Percentiles rank a stretch among this genome's conserved stretches.
Evolutionary conservation across 257 asterid species (phyloP).

Genomic region (Ehretia macrophylla): DNA sequence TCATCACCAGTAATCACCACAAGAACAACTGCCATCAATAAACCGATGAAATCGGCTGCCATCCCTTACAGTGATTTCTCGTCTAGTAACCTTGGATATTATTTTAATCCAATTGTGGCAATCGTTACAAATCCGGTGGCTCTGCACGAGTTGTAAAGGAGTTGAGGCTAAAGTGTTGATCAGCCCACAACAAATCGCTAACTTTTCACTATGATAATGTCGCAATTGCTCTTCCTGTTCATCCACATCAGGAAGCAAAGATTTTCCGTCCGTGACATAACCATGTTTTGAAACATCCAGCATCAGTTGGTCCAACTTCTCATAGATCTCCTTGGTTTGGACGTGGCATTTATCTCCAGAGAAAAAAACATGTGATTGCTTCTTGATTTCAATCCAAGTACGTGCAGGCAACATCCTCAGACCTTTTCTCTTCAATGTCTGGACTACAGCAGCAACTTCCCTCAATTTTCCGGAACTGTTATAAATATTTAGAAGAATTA

Average conservation of each 20-base stretch:
- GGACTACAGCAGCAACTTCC: slow-evolving; percentile 73
- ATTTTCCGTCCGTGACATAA: slow-evolving; percentile 35
- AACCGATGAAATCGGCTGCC: slow-evolving; percentile 81
- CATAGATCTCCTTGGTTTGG: slow-evolving; percentile 50
- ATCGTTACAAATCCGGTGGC: slow-evolving; percentile 72
- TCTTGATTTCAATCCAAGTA: slow-evolving; percentile 80
- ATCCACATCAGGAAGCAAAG: slow-evolving; percentile 87
- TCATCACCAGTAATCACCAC: slow-evolving; percentile 85
- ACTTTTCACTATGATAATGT: slow-evolving; percentile 69
- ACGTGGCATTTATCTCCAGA: slow-evolving; percentile 62
- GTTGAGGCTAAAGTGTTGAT: slow-evolving; percentile 56
- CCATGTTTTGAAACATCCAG: slow-evolving; percentile 40
- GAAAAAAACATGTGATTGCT: slow-evolving; percentile 51
- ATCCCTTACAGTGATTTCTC: slow-evolving; percentile 71
- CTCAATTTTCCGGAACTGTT: slow-evolving; percentile 47
- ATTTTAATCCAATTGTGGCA: slow-evolving; percentile 69
- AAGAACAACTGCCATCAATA: slow-evolving; percentile 62
- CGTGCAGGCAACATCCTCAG: slow-evolving; percentile 64
- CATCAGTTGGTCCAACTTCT: slow-evolving; percentile 41
- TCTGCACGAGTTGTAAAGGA: slow-evolving; percentile 76
- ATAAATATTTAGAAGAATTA: slow-evolving; percentile 74
- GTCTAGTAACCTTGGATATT: slow-evolving; percentile 40
- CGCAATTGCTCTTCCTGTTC: slow-evolving; percentile 41
- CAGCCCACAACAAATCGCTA: slow-evolving; percentile 83
- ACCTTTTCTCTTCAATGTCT: slow-evolving; percentile 60